A percentile compares a stretch with the other conserved stretches of the same genome.
Conservation (phyloP, 2,329 filamentous ascomycete genomes). For the Penicillium sp. region DNA sequence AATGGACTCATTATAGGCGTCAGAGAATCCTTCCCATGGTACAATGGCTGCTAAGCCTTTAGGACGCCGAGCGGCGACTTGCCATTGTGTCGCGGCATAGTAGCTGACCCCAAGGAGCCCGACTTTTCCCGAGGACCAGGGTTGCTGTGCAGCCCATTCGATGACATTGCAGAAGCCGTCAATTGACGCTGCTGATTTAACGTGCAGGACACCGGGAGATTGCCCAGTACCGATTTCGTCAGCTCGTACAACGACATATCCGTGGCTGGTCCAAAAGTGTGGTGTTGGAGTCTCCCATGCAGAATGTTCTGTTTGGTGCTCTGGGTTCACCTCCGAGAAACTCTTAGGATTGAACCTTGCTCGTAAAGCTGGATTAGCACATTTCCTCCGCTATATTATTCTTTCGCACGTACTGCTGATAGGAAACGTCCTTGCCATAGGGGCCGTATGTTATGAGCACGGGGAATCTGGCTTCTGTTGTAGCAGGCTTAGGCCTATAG, state of each 20-base stretch:
- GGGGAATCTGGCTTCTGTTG: slow-evolving; percentile 46
- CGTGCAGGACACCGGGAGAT: slow-evolving; percentile 57
- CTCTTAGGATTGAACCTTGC: no score
- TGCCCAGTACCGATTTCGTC: slow-evolving; percentile 60
- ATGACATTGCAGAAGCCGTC: slow-evolving; percentile 58
- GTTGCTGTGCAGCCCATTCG: slow-evolving; percentile 57
- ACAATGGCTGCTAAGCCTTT: slow-evolving; percentile 58
- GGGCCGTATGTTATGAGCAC: slow-evolving; percentile 72
- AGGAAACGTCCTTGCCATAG: slow-evolving; percentile 73
- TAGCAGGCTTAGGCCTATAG: slow-evolving; percentile 48
- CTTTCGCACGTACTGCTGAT: slow-evolving; percentile 51
- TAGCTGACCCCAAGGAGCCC: slow-evolving; percentile 58
- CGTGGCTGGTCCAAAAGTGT: slow-evolving; percentile 59
- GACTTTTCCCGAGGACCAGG: slow-evolving; percentile 58
- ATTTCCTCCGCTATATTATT: no score
- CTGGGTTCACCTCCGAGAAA: slow-evolving; percentile 54
- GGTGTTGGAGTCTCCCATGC: slow-evolving; percentile 66
- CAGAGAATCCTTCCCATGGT: slow-evolving; percentile 62
- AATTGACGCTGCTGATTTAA: slow-evolving; percentile 58
- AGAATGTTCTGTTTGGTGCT: slow-evolving; percentile 59
- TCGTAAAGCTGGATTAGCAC: no score
- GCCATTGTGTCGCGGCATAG: slow-evolving; percentile 60
- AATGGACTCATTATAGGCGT: slow-evolving; percentile 62
- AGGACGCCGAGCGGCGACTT: slow-evolving; percentile 57
- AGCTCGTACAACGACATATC: slow-evolving; percentile 61